phyloP scores from a whole-genome alignment of 2,329 filamentous ascomycete species.

The Emericellopsis atlantica region DNA sequence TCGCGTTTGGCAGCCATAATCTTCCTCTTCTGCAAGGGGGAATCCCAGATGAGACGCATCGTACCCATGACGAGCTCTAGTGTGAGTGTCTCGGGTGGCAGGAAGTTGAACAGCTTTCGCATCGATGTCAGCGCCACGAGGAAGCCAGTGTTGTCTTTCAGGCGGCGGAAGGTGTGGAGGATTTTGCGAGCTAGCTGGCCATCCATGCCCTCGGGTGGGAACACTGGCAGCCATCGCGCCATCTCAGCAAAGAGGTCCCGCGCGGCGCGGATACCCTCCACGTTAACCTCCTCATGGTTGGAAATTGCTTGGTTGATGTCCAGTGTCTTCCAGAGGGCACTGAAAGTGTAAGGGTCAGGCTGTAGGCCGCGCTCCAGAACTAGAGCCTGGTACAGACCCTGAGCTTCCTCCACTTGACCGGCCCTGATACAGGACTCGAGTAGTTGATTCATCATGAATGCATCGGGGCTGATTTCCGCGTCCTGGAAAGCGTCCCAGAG shows the following conservation, averaged over 20 bases:
- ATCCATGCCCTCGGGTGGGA: constrained; percentile 28
- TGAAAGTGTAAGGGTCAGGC: constrained; percentile 58
- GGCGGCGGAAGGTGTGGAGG: constrained; percentile 35
- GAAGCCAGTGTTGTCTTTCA: constrained; percentile 29
- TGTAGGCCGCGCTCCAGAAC: constrained; percentile 32
- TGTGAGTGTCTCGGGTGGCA: constrained; percentile 29
- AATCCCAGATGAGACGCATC: constrained; percentile 29
- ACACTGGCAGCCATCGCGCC: constrained; percentile 30
- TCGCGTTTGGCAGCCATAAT: constrained; percentile 28
- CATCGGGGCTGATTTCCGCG: constrained; percentile 54
- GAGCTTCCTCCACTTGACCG: constrained; percentile 39
- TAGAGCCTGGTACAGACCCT: constrained; percentile 42
- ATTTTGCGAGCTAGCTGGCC: constrained; percentile 34
- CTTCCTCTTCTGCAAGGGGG: constrained; percentile 22
- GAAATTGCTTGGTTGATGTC: constrained; percentile 33
- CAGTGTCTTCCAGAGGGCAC: constrained; percentile 51
- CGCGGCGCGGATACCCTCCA: constrained; percentile 17
- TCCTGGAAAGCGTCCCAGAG: constrained; percentile 50
- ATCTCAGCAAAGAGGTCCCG: constrained; percentile 33
- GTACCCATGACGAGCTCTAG: constrained; percentile 33
- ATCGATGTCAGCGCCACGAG: constrained; percentile 31
- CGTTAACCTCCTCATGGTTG: constrained; percentile 14
- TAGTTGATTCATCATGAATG: constrained; percentile 70
- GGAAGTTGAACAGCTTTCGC: constrained; percentile 27
- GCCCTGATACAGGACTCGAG: constrained; percentile 54